A percentile compares a stretch with the other conserved stretches of the same genome.
phyloP scores from a whole-genome alignment of 1,284 basidiomycete genomes.

The Tremellales sp. region DNA sequence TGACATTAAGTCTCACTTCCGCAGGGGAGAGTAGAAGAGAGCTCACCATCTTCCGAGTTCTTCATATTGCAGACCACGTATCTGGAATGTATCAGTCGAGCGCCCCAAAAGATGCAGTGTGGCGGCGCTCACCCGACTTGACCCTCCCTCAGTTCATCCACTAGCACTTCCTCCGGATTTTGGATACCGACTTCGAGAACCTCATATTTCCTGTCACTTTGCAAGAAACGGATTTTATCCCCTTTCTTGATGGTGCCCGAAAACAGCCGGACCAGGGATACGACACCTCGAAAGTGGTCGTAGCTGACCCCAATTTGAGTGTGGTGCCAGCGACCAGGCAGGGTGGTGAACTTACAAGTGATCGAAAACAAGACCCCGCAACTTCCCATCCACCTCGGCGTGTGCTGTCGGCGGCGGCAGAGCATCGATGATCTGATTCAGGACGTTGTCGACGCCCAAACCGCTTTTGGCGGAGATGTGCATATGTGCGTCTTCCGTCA shows the following conservation, averaged over 20 bases:
- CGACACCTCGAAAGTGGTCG: constrained; percentile 93
- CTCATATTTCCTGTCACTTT: constrained; percentile 88
- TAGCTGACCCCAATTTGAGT: constrained; percentile 71
- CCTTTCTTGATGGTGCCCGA: constrained; percentile 64
- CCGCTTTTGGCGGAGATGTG: constrained; percentile 92
- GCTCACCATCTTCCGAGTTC: constrained; percentile 84
- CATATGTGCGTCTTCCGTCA: constrained; percentile 66
- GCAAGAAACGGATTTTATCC: constrained; percentile 80
- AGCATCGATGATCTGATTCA: constrained; percentile 73
- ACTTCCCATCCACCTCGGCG: constrained; percentile 51
- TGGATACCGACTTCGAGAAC: constrained; percentile 88
- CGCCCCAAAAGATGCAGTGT: background rate
- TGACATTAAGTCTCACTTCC: constrained; percentile 3
- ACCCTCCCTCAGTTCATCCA: constrained; percentile 67
- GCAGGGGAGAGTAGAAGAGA: background rate
- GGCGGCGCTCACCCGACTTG: constrained; percentile 77
- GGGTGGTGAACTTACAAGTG: constrained; percentile 61
- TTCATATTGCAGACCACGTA: constrained; percentile 89
- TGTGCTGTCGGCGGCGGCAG: constrained; percentile 66
- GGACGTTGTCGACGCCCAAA: constrained; percentile 63
- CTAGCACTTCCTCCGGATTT: constrained; percentile 79
- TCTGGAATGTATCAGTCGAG: constrained; percentile 7
- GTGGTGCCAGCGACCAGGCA: background rate
- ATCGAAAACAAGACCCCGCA: constrained; percentile 90
- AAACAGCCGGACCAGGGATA: constrained; percentile 77